phyloP scores from a whole-genome alignment of 164 flowering plant species.

The Santalum album region DNA sequence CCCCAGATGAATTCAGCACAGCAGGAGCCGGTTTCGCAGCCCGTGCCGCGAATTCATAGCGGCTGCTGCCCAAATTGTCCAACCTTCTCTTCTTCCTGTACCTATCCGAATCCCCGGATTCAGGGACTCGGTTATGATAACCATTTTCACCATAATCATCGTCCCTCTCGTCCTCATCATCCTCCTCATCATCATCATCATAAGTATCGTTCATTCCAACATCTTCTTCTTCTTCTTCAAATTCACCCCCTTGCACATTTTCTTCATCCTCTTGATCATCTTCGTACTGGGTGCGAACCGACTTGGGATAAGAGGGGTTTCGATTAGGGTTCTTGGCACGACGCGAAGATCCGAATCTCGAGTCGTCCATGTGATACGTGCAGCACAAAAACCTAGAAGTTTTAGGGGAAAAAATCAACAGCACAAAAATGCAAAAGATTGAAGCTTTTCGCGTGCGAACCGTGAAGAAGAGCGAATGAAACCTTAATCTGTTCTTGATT shows the following conservation, averaged over 20 bases:
- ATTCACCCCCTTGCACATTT: constrained; percentile 12
- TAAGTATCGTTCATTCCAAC: constrained; percentile 17
- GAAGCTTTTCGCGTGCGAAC: no score
- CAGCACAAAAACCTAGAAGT: background rate
- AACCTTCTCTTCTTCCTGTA: constrained; percentile 48
- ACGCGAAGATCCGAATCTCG: constrained; percentile 23
- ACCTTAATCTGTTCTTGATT: no score
- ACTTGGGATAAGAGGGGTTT: constrained; percentile 17
- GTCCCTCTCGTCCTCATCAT: background rate
- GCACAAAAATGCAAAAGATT: background rate
- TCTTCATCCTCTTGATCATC: constrained; percentile 16
- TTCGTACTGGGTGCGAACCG: constrained; percentile 12
- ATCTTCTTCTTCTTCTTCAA: constrained; percentile 13
- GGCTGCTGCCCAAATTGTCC: constrained; percentile 17
- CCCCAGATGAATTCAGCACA: constrained; percentile 19
- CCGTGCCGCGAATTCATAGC: constrained; percentile 24
- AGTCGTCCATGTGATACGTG: constrained; percentile 21
- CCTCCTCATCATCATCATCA: constrained; percentile 12
- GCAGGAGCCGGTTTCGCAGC: constrained; percentile 8
- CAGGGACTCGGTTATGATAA: constrained; percentile 9
- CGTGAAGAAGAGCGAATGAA: no score
- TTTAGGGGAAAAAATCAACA: background rate
- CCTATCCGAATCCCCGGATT: constrained; percentile 24
- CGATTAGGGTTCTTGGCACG: constrained; percentile 24
- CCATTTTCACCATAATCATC: constrained; percentile 14